Percentiles rank a stretch among this genome's conserved stretches.
Conservation (phyloP, 805 yeast species). For the Nadsonia fulvescens region DNA sequence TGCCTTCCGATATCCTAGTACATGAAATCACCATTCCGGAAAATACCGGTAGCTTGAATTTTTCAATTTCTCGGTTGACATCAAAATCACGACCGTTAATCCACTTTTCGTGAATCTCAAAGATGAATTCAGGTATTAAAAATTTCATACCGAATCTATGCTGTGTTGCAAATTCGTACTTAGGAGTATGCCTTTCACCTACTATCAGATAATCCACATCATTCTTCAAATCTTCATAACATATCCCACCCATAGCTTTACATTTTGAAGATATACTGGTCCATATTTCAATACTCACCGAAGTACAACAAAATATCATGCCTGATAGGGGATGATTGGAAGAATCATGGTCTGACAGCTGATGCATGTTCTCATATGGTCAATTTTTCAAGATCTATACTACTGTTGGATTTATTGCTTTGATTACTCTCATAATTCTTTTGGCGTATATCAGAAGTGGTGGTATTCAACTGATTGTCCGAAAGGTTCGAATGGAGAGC, state of each 20-base stretch:
- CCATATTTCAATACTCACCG: conserved; percentile 8
- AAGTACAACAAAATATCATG: conserved; percentile 10
- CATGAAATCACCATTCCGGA: conserved; percentile 20
- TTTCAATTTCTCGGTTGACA: conserved; percentile 11
- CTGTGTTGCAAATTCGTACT: conserved; percentile 31
- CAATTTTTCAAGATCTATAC: too few relatives aligned
- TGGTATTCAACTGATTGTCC: too few relatives aligned
- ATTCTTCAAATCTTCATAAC: conserved; percentile 29
- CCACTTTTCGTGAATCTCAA: conserved; percentile 32
- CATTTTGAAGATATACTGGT: conserved; percentile 4
- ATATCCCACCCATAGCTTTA: conserved; percentile 29
- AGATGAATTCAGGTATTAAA: conserved; percentile 29
- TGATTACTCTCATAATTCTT: too few relatives aligned
- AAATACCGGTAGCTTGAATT: conserved; percentile 14
- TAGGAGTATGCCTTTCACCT: conserved; percentile 33
- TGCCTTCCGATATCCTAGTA: conserved; percentile 19
- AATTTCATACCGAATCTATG: conserved; percentile 34
- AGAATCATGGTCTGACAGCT: too few relatives aligned
- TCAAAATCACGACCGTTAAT: conserved; percentile 27
- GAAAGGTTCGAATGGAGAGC: too few relatives aligned
- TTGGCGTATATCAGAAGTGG: too few relatives aligned
- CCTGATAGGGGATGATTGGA: conserved; percentile 2
- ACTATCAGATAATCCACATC: conserved; percentile 34
- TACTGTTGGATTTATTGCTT: too few relatives aligned
- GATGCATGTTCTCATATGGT: too few relatives aligned